These are phyloP conservation scores for Lactarius sanguifluus DNA, from an alignment of 768 basidiomycete species.

Conservation along the genomic window DNA sequence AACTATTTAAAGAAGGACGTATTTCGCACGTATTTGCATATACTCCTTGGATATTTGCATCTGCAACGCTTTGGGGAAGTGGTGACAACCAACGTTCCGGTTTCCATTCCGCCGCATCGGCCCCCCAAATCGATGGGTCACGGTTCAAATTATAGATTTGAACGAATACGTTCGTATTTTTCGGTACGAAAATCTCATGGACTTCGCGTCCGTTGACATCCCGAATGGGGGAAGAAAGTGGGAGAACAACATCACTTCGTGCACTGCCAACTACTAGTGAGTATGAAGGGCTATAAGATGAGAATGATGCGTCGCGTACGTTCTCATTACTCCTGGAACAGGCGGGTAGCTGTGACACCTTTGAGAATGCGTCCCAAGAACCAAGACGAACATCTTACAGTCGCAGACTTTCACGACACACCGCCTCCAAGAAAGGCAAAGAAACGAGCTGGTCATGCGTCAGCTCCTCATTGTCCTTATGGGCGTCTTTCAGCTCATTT, in stretches of 20 bases:
- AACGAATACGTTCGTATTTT: neutral
- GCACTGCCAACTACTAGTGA: neutral
- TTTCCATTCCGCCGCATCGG: neutral
- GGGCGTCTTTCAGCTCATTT: conserved; percentile 7
- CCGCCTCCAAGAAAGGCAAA: conserved; percentile 39
- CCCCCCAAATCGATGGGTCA: neutral
- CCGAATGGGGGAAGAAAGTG: neutral
- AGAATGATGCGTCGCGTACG: neutral
- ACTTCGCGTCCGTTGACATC: neutral
- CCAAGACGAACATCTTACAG: conserved; percentile 27
- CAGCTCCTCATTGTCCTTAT: conserved; percentile 31
- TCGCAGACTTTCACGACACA: conserved; percentile 31
- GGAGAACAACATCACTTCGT: neutral
- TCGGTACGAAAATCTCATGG: neutral
- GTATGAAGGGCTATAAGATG: neutral
- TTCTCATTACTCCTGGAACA: neutral
- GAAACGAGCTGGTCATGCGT: conserved; percentile 36
- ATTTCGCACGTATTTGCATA: neutral
- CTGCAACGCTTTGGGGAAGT: neutral
- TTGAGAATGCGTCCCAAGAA: neutral
- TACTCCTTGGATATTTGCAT: neutral
- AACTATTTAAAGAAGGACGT: too few relatives aligned
- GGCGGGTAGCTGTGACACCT: neutral
- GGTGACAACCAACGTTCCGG: neutral
- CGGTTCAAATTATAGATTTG: neutral